Conservation (phyloP, 163 green algal genomes). For the Scenedesmus sp. region DNA sequence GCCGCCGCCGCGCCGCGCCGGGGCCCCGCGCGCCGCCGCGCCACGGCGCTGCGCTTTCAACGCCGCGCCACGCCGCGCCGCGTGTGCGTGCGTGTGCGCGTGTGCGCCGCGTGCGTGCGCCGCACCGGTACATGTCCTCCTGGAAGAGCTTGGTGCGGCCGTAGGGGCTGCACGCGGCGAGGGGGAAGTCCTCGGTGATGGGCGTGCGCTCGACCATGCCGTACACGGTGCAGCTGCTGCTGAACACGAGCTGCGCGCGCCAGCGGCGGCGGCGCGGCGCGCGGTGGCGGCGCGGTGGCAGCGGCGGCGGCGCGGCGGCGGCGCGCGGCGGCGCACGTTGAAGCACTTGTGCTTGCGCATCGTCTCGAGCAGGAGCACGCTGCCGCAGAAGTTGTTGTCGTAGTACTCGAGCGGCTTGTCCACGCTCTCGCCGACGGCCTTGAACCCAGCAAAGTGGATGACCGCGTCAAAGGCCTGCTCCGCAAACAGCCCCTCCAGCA, state of each 20-base stretch:
- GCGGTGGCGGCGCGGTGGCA: too few species aligned
- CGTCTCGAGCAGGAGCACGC: constrained; percentile 84
- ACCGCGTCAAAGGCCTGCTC: constrained; percentile 89
- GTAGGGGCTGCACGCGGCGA: constrained; percentile 92
- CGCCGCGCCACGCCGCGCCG: too few species aligned
- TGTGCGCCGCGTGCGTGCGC: too few species aligned
- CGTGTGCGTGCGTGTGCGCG: too few species aligned
- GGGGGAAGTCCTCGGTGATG: constrained; percentile 87
- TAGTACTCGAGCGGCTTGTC: constrained; percentile 96
- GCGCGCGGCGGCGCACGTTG: constrained; percentile 27
- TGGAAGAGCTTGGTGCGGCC: constrained; percentile 97
- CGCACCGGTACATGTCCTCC: constrained; percentile 86
- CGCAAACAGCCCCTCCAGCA: constrained; percentile 78
- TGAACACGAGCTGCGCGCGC: constrained; percentile 89
- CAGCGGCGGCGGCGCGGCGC: too few species aligned
- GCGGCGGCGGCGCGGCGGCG: too few species aligned
- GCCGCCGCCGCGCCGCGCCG: too few species aligned
- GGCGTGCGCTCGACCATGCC: constrained; percentile 92
- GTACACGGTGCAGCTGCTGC: constrained; percentile 97
- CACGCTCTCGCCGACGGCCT: constrained; percentile 98
- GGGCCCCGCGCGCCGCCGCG: too few species aligned
- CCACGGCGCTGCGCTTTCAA: too few species aligned
- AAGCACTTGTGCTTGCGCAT: constrained; percentile 75
- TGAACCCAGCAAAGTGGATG: constrained; percentile 99
- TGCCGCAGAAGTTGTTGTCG: constrained; percentile 95